Conservation (phyloP, 768 basidiomycete genomes). For the Tricholoma saponaceum region DNA sequence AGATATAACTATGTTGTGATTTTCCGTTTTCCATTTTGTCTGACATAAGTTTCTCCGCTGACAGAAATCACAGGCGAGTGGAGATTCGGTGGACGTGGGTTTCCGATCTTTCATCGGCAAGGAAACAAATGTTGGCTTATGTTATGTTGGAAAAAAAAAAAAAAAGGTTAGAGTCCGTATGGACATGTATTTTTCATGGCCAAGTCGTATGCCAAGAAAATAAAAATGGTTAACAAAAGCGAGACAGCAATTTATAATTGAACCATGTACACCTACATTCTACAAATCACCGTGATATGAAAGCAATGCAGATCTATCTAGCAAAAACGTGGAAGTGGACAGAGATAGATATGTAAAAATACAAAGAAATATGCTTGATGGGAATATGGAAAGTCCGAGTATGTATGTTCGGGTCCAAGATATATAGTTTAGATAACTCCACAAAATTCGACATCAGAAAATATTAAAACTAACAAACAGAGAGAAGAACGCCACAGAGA, state of each 20-base stretch:
- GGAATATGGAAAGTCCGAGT: background rate
- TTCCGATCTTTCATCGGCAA: background rate
- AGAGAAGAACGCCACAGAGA: background rate
- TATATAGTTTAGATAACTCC: background rate
- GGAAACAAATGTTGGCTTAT: background rate
- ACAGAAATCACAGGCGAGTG: background rate
- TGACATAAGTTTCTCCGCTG: background rate
- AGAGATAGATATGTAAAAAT: background rate
- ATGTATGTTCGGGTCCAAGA: conserved; percentile 1
- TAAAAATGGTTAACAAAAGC: no score
- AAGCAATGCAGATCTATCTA: background rate
- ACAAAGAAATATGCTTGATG: background rate
- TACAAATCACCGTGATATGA: background rate
- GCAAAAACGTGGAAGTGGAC: background rate
- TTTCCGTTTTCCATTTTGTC: background rate
- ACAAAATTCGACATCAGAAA: background rate
- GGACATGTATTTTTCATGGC: background rate
- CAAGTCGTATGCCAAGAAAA: no score
- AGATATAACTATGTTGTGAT: background rate
- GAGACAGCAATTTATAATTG: background rate
- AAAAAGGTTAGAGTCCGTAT: background rate
- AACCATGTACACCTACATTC: background rate
- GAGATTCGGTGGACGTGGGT: background rate
- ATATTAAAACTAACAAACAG: background rate
- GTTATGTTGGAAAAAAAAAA: background rate